These are phyloP conservation scores for Sarcomyxa edulis DNA, from an alignment of 768 basidiomycete genomes.

Conservation along the genomic window DNA sequence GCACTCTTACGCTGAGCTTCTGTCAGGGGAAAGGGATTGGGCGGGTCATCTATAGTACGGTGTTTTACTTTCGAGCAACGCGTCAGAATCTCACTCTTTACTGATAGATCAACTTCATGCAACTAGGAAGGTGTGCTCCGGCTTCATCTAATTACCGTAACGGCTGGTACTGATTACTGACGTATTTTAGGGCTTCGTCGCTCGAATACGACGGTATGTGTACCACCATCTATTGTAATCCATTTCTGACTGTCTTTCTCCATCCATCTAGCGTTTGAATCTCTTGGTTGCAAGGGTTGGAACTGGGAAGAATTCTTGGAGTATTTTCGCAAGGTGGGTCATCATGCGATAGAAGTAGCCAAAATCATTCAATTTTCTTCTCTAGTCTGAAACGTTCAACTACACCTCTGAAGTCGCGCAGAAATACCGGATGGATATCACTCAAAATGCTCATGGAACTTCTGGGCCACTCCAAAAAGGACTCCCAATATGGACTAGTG, in stretches of 20 bases:
- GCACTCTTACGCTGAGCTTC: neutral
- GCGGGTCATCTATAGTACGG: slow-evolving; percentile 3
- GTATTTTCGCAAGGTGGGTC: slow-evolving; percentile 11
- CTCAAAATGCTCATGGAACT: slow-evolving; percentile 2
- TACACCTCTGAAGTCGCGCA: neutral
- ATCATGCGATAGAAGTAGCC: neutral
- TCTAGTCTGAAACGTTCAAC: slow-evolving; percentile 1
- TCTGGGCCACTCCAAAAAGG: slow-evolving; percentile 7
- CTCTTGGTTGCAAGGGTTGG: slow-evolving; percentile 9
- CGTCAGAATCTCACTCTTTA: neutral
- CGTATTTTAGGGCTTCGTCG: slow-evolving; percentile 6
- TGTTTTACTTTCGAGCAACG: neutral
- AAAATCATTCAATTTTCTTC: neutral
- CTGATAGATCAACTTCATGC: slow-evolving; percentile 7
- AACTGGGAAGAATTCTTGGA: slow-evolving; percentile 9
- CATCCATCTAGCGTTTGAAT: slow-evolving; percentile 7
- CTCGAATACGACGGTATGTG: slow-evolving; percentile 8
- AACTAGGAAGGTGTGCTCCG: slow-evolving; percentile 6
- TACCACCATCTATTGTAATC: neutral
- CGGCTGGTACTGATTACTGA: neutral
- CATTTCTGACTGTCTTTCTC: neutral
- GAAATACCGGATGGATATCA: neutral
- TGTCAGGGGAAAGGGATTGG: slow-evolving; percentile 6
- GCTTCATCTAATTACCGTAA: neutral
- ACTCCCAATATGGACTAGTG: no score